Evolutionary conservation across 257 asterid species (phyloP).

Genomic region (Ballota nigra): DNA sequence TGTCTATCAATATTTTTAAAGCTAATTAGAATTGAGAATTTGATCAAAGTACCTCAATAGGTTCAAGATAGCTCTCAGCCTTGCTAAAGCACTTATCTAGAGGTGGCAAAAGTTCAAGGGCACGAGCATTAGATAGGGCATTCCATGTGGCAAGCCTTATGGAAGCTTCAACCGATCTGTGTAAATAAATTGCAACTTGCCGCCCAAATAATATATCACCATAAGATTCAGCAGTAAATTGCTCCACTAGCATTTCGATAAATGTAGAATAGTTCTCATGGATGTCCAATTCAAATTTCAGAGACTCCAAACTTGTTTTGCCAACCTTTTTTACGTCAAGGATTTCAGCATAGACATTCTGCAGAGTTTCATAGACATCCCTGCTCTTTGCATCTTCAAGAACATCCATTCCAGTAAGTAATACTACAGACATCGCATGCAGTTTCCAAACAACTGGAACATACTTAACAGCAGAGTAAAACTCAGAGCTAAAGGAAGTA

Average conservation of each 20-base stretch:
- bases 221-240: conserved; percentile 88
- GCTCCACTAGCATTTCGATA: conserved; percentile 79
- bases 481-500: conserved; percentile 29
- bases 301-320: conserved; percentile 16
- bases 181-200: conserved; percentile 77
- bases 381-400: conserved; percentile 77
- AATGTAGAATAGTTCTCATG: conserved; percentile 76
- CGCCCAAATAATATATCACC: conserved; percentile 82
- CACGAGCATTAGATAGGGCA: conserved; percentile 66
- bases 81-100: conserved; percentile 49
- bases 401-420: conserved; percentile 67
- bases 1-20: not conserved
- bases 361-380: conserved; percentile 63
- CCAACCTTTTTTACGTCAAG: conserved; percentile 35
- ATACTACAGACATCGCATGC: conserved; percentile 73
- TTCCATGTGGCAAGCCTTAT: conserved; percentile 80
- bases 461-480: conserved; percentile 34
- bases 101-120: conserved; percentile 83
- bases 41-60: conserved; percentile 68
- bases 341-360: conserved; percentile 60
- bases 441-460: conserved; percentile 86
- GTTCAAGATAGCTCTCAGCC: conserved; percentile 79
- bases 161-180: conserved; percentile 69
- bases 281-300: conserved; percentile 59
- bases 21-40: not conserved